A percentile compares a stretch with the other conserved stretches of the same genome.
Conservation (phyloP, 352 stramenopile genomes). For the Phytophthora europaea region DNA sequence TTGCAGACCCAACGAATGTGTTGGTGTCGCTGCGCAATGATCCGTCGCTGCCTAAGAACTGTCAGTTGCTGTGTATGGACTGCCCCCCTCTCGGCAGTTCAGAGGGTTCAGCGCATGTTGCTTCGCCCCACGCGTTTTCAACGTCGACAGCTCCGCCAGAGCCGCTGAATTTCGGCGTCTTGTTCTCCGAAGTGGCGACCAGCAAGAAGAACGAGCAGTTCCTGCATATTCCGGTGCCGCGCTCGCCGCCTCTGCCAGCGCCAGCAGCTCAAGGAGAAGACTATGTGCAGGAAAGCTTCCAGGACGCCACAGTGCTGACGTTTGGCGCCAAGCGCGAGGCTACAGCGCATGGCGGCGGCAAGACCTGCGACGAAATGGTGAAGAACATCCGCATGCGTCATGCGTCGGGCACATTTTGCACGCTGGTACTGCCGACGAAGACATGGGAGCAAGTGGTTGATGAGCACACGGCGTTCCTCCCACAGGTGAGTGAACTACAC, state of each 20-base stretch:
- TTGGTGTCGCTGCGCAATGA: slow-evolving; percentile 37
- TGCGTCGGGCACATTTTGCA: slow-evolving; percentile 82
- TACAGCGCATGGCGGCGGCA: slow-evolving; percentile 71
- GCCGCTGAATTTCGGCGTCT: slow-evolving; percentile 67
- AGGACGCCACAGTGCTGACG: slow-evolving; percentile 74
- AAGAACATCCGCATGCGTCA: slow-evolving; percentile 91
- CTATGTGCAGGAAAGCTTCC: slow-evolving; percentile 52
- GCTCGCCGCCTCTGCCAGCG: slow-evolving; percentile 38
- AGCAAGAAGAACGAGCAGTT: slow-evolving; percentile 38
- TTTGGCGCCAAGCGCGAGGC: slow-evolving; percentile 69
- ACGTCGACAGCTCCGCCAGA: slow-evolving; percentile 21
- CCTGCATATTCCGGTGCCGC: slow-evolving; percentile 67
- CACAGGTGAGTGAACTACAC: slow-evolving; percentile 51
- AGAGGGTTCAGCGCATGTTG: slow-evolving; percentile 1
- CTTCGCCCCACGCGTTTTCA: slow-evolving; percentile 23
- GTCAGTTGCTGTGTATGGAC: slow-evolving; percentile 71
- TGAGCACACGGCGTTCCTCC: slow-evolving; percentile 53
- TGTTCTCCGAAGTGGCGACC: slow-evolving; percentile 56
- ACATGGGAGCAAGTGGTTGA: slow-evolving; percentile 55
- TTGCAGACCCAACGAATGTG: slow-evolving; percentile 45
- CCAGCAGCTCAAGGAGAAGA: slow-evolving; percentile 20
- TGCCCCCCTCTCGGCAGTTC: slow-evolving; percentile 40
- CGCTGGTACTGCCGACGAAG: slow-evolving; percentile 63
- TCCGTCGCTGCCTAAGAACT: slow-evolving; percentile 32
- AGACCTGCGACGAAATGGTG: slow-evolving; percentile 82